Base-by-base conservation (phyloP, 108 stramenopile genomes). In the Skeletonema tropicum region DNA sequence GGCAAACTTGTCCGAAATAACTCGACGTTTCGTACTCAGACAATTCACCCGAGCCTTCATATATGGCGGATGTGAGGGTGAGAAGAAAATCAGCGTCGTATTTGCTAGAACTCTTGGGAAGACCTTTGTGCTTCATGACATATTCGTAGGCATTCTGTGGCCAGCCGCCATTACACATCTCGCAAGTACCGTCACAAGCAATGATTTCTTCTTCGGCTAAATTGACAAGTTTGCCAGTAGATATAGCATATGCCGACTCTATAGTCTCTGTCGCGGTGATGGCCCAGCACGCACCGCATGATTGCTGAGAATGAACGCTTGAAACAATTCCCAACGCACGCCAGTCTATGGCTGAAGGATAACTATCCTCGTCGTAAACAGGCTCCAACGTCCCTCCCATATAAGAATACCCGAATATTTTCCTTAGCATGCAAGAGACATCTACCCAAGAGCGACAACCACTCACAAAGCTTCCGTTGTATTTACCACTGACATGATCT, bases 211-310 rank as follows among this genome's bases (percentile, higher is more conserved):
- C 67, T 68, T 95, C 92, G 6, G 82, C 77, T 10, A 93, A 76
- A 63, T 90, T 80, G 17, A 87, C 76, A 26, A 95, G 62, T 9
- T 63, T 76, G 7, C 94, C 94, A 0, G 83, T 92, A 14, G 75
- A 35, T 6, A 95, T 83, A n/a, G 85, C 88, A 64, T 89, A 76
- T 6, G 92, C 52, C 29, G 92, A 93, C 68, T 95, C 94, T 0
- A 95, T 80, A 6, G 89, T 90, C 66, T 95, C 94, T 0, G 88
- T 86, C 0, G 94, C 94, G 9, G 94, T 95, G 5, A 95, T 90
- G n/a, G 94, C 94, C 94, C 94, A 95, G 70, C 94, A 95, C n/a
- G 92, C 94, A 10, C 94, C 94, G 45, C 94, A 95, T 32, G 65
- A 73, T 0, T 86, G 84, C 70, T 95, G 94, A 6, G 85, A 83